Evolutionary conservation across 345 rosid species (phyloP).

Genomic region (Brassica napus): Da-Ae NC_063447.1:61114001-61114500

Average conservation of each 20-base stretch:
- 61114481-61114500: conserved; percentile 45
- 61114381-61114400: conserved; percentile 75
- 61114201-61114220: too few species aligned
- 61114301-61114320: neutral
- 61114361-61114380: conserved; percentile 74
- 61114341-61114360: conserved; percentile 43
- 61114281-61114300: neutral
- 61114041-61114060: neutral
- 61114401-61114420: conserved; percentile 65
- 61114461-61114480: conserved; percentile 54
- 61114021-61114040: neutral
- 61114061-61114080: neutral
- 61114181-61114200: neutral
- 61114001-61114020: neutral
- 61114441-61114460: conserved; percentile 81
- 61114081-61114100: too few species aligned
- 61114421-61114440: conserved; percentile 84
- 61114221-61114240: conserved; percentile 27
- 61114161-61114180: conserved; percentile 22
- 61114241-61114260: conserved; percentile 68
- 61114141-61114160: conserved; percentile 9
- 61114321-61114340: neutral
- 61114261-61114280: conserved; percentile 67
- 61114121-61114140: conserved; percentile 20
- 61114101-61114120: neutral